Conservation (phyloP, 148 eudicot genomes). For the Camellia lanceoleosa region DNA sequence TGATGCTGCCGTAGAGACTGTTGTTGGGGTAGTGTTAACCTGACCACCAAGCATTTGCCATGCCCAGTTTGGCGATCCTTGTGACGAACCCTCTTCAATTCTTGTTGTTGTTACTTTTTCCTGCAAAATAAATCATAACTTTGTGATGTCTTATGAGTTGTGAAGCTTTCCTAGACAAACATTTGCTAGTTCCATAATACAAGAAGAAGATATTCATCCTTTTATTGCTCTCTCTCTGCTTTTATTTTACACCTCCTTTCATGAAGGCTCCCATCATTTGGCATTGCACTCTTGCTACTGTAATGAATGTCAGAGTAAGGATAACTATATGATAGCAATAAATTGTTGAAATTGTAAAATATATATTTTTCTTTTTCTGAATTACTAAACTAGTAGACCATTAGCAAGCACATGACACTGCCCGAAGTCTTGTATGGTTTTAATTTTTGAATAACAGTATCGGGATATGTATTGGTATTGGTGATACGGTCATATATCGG, state of each 20-base stretch:
- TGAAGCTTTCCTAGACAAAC: not conserved
- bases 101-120: conserved; percentile 22
- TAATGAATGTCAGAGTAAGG: not conserved
- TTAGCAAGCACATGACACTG: not conserved
- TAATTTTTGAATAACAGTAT: not conserved
- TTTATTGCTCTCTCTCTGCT: not conserved
- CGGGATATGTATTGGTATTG: not conserved
- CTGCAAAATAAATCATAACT: conserved; percentile 15
- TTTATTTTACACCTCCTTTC: not conserved
- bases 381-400: not conserved
- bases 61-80: conserved; percentile 24
- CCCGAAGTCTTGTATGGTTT: not conserved
- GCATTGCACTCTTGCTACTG: not conserved
- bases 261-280: not conserved
- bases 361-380: not conserved
- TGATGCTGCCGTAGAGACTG: conserved; percentile 34
- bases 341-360: not conserved
- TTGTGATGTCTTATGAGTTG: not conserved
- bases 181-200: not conserved
- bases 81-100: conserved; percentile 21
- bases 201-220: not conserved
- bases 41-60: conserved; percentile 28
- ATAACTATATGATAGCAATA: not conserved
- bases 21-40: conserved; percentile 23
- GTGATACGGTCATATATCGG: too few relatives aligned